phyloP scores from a whole-genome alignment of 352 stramenopile genomes.

The Globisporangium lucens region DNA sequence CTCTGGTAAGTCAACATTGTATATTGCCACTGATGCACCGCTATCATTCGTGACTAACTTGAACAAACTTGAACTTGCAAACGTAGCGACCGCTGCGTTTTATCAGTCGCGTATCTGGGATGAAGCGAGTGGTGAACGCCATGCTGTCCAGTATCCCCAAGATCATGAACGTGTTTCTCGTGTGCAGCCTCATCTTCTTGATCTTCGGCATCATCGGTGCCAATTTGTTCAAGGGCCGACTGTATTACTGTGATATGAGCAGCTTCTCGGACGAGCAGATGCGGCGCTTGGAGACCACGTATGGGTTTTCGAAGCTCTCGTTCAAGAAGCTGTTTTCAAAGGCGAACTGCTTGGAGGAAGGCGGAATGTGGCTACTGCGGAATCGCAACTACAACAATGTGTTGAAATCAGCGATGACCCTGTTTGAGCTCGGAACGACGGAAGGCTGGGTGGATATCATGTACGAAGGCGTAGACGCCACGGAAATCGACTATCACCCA shows the following conservation, averaged over 20 bases:
- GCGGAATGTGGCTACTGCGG: slow-evolving; percentile 26
- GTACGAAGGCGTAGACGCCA: slow-evolving; percentile 71
- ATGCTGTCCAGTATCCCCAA: slow-evolving; percentile 68
- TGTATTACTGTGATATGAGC: slow-evolving; percentile 66
- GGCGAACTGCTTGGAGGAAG: slow-evolving; percentile 28
- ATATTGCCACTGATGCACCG: background rate
- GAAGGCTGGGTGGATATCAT: slow-evolving; percentile 86
- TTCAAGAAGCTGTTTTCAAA: slow-evolving; percentile 44
- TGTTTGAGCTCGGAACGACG: slow-evolving; percentile 87
- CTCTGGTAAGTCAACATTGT: slow-evolving; percentile 37
- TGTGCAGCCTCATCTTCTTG: slow-evolving; percentile 89
- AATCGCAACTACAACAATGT: slow-evolving; percentile 69
- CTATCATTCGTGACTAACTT: background rate
- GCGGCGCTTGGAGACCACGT: slow-evolving; percentile 24
- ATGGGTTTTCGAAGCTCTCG: slow-evolving; percentile 35
- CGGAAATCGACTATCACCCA: slow-evolving; percentile 64
- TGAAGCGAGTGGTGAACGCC: slow-evolving; percentile 78
- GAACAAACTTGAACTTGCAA: background rate
- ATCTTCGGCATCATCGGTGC: slow-evolving; percentile 75
- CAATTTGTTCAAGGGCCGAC: slow-evolving; percentile 83
- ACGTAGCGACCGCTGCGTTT: slow-evolving; percentile 53
- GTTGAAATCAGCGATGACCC: slow-evolving; percentile 40
- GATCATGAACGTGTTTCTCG: slow-evolving; percentile 74
- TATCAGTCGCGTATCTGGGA: slow-evolving; percentile 58
- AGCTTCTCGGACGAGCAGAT: slow-evolving; percentile 27